phyloP scores from a whole-genome alignment of 345 rosid species.

The Dipteronia dyeriana region DNA sequence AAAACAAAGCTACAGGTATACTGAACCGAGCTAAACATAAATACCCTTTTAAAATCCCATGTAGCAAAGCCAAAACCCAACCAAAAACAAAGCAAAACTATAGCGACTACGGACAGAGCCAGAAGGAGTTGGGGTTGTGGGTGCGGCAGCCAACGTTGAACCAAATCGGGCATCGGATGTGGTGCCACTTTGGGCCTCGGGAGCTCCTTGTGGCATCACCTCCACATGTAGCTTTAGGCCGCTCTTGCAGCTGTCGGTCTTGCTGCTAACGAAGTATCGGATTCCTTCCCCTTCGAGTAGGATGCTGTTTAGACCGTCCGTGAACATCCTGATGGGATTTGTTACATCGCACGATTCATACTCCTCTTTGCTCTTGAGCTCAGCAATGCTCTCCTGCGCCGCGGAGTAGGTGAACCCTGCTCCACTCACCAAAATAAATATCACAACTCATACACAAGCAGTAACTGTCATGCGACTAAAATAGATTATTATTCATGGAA shows the following conservation, averaged over 20 bases:
- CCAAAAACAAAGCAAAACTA: neutral
- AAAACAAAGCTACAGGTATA: neutral
- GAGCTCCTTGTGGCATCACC: slow-evolving; percentile 30
- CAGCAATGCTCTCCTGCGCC: slow-evolving; percentile 47
- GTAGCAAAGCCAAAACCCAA: slow-evolving; percentile 23
- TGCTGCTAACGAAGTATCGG: slow-evolving; percentile 57
- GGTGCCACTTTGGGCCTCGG: neutral
- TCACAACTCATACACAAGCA: neutral
- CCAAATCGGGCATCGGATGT: neutral
- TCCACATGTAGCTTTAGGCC: slow-evolving; percentile 64
- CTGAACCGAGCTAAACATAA: neutral
- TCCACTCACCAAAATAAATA: neutral
- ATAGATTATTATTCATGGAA: too few species aligned
- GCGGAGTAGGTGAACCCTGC: slow-evolving; percentile 63
- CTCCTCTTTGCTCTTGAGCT: slow-evolving; percentile 49
- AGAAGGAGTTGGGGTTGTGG: slow-evolving; percentile 40
- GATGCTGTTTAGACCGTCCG: slow-evolving; percentile 46
- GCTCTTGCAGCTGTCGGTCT: slow-evolving; percentile 46
- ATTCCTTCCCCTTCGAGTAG: slow-evolving; percentile 41
- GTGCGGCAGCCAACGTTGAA: slow-evolving; percentile 29
- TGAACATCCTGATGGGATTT: slow-evolving; percentile 52
- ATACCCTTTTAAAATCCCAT: slow-evolving; percentile 5
- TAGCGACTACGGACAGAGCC: slow-evolving; percentile 21
- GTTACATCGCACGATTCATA: slow-evolving; percentile 53
- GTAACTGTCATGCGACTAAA: neutral